Conservation (phyloP, 2,329 filamentous ascomycete genomes). For the Phaeosphaeriaceae sp. region DNA sequence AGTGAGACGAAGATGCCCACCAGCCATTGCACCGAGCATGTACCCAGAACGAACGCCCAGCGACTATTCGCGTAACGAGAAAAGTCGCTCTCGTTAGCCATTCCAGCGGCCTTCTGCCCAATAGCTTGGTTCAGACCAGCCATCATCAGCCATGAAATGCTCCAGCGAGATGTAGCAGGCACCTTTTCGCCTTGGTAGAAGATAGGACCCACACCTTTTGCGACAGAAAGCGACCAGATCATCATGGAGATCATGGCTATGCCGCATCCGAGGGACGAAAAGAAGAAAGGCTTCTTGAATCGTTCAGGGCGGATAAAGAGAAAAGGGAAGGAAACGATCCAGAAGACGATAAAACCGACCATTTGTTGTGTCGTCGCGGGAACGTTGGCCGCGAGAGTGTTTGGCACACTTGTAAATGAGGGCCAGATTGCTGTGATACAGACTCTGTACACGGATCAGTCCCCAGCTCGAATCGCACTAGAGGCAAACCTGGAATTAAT, state of each 20-base stretch:
- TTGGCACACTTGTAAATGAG: slow-evolving; percentile 42
- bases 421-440: slow-evolving; percentile 30
- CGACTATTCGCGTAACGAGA: slow-evolving; percentile 50
- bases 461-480: not conserved
- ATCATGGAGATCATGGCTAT: slow-evolving; percentile 39
- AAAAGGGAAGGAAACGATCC: slow-evolving; percentile 49
- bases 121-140: not conserved
- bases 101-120: slow-evolving; percentile 11
- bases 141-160: slow-evolving; percentile 13
- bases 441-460: slow-evolving; percentile 10
- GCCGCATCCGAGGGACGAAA: slow-evolving; percentile 37
- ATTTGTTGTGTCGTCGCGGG: slow-evolving; percentile 48
- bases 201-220: slow-evolving; percentile 42
- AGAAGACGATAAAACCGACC: slow-evolving; percentile 49
- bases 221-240: slow-evolving; percentile 46
- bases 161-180: slow-evolving; percentile 31
- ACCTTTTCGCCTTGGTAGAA: slow-evolving; percentile 15
- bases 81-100: slow-evolving; percentile 44
- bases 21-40: slow-evolving; percentile 53
- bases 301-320: slow-evolving; percentile 55
- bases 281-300: slow-evolving; percentile 44
- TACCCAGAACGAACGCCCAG: slow-evolving; percentile 28
- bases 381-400: slow-evolving; percentile 45
- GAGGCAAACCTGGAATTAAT: slow-evolving; percentile 9
- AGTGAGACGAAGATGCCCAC: slow-evolving; percentile 49